A percentile compares a stretch with the other conserved stretches of the same genome.
These are phyloP conservation scores for Boletus tomentosulus DNA, from an alignment of 768 basidiomycete species.

Conservation along the genomic window DNA sequence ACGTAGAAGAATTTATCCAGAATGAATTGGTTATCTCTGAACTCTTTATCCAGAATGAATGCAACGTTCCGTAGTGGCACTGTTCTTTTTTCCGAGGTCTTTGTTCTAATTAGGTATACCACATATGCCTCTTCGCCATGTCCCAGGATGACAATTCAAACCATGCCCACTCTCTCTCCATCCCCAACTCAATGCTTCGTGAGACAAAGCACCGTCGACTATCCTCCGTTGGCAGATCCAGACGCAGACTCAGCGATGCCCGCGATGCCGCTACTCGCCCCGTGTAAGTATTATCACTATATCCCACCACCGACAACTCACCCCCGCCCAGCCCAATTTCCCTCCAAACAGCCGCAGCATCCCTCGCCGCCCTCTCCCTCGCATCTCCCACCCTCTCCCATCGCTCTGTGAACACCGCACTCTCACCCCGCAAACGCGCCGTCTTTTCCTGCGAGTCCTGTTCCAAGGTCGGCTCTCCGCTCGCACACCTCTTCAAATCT, in stretches of 20 bases:
- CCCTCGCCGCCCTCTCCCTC: constrained; percentile 40
- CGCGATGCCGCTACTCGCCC: constrained; percentile 72
- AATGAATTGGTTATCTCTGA: no score
- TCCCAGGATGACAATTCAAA: no score
- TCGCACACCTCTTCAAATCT: no score
- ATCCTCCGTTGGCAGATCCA: constrained; percentile 65
- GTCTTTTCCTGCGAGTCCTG: constrained; percentile 93
- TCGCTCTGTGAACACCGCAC: neutral
- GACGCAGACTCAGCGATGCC: constrained; percentile 73
- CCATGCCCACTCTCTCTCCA: no score
- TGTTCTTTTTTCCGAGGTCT: no score
- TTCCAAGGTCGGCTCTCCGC: constrained; percentile 60
- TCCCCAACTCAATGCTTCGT: no score
- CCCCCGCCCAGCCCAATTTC: constrained; percentile 28
- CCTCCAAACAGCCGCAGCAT: constrained; percentile 35
- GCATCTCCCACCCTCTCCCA: constrained; percentile 36
- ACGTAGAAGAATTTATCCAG: no score
- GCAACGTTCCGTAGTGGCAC: no score
- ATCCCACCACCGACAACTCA: neutral
- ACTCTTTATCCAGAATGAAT: no score
- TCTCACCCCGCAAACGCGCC: constrained; percentile 60
- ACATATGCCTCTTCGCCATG: no score
- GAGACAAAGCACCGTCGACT: constrained; percentile 51
- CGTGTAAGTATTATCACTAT: constrained; percentile 47
- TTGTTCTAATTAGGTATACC: no score